phyloP scores from a whole-genome alignment of 305 asterid genomes.

The Fraxinus nigra region DNA sequence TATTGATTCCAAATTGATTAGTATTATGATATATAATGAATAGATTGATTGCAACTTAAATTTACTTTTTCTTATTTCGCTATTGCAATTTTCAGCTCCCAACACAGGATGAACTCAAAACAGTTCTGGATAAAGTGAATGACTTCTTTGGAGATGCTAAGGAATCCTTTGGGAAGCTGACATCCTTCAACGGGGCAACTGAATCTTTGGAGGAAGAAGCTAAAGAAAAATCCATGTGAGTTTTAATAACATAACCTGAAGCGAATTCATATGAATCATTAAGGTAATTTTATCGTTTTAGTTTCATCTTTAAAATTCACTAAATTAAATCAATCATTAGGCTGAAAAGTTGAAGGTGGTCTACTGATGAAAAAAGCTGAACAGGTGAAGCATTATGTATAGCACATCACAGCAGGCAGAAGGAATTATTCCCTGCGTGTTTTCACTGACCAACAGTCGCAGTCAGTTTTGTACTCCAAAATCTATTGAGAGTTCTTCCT shows the following conservation, averaged over 20 bases:
- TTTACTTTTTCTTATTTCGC: neutral
- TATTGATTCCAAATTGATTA: neutral
- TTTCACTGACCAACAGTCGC: neutral
- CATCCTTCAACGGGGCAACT: slow-evolving; percentile 47
- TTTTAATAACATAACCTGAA: neutral
- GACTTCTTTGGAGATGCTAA: slow-evolving; percentile 94
- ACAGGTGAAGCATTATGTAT: neutral
- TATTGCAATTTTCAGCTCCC: slow-evolving; percentile 64
- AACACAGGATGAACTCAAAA: slow-evolving; percentile 66
- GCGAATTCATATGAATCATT: neutral
- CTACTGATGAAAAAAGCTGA: slow-evolving; percentile 14
- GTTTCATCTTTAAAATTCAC: slow-evolving; percentile 3
- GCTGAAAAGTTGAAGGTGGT: slow-evolving; percentile 32
- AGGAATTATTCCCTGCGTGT: neutral
- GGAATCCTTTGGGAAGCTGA: slow-evolving; percentile 92
- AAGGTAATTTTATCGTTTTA: neutral
- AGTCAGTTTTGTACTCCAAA: slow-evolving; percentile 29
- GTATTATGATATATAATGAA: neutral
- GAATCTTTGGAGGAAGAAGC: slow-evolving; percentile 55
- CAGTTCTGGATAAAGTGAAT: slow-evolving; percentile 86
- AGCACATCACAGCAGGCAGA: neutral
- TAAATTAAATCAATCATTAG: slow-evolving; percentile 15
- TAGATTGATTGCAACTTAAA: neutral
- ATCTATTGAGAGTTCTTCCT: slow-evolving; percentile 9
- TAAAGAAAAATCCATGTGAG: slow-evolving; percentile 55